Percentiles rank a stretch among this genome's conserved stretches.
phyloP scores from a whole-genome alignment of 2,329 filamentous ascomycete species.

The Fusarium setosum region DNA sequence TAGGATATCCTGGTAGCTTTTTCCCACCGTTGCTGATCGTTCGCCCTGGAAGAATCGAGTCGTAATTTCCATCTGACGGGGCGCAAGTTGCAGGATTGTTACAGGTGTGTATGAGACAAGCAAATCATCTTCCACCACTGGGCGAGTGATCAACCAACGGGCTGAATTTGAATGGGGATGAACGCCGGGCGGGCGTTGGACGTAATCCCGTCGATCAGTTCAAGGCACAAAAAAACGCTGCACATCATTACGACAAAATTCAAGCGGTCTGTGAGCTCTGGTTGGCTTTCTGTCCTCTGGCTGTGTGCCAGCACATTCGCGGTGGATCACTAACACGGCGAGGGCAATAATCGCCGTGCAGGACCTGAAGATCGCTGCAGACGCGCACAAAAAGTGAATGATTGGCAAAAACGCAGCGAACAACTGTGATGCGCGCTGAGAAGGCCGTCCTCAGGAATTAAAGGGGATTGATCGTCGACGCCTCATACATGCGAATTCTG shows the following conservation, averaged over 20 bases:
- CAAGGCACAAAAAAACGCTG: not conserved
- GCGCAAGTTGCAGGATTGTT: slow-evolving; percentile 38
- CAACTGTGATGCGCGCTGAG: slow-evolving; percentile 4
- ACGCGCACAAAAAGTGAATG: not conserved
- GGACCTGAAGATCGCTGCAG: slow-evolving; percentile 5
- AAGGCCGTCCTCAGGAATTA: not conserved
- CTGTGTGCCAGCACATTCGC: not conserved
- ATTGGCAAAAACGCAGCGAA: slow-evolving; percentile 4
- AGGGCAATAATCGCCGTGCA: slow-evolving; percentile 3
- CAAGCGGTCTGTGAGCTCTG: not conserved
- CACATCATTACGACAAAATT: not conserved
- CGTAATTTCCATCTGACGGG: slow-evolving; percentile 26
- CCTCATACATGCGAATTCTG: slow-evolving; percentile 8
- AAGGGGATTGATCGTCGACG: slow-evolving; percentile 26
- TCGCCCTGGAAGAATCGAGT: not conserved
- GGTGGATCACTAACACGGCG: not conserved
- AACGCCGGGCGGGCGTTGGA: no score
- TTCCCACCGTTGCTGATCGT: no score
- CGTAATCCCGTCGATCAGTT: no score
- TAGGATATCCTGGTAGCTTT: not conserved
- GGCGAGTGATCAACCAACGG: no score
- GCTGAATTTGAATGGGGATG: no score
- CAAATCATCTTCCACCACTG: slow-evolving; percentile 1
- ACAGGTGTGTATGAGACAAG: slow-evolving; percentile 35
- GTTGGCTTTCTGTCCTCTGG: not conserved